These are phyloP conservation scores for Pleurostoma richardsiae DNA, from an alignment of 2,329 filamentous ascomycete genomes.

Conservation along the genomic window DNA sequence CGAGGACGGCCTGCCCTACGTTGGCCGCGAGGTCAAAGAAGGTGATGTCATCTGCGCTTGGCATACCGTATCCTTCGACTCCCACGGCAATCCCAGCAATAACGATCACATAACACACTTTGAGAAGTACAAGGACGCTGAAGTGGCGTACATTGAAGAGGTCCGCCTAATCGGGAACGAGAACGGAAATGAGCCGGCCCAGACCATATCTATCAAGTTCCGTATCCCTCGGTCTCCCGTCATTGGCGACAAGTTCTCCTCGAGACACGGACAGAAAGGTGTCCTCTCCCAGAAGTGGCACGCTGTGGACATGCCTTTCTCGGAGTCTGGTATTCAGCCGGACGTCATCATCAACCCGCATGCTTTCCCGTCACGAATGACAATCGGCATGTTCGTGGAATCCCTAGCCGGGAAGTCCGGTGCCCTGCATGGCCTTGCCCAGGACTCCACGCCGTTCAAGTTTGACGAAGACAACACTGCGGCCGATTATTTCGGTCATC, in stretches of 20 bases:
- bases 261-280: constrained; percentile 96
- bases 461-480: constrained; percentile 92
- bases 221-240: constrained; percentile 84
- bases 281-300: constrained; percentile 97
- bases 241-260: constrained; percentile 99
- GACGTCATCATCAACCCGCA: constrained; percentile 99
- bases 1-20: constrained; percentile 77
- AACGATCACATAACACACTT: constrained; percentile 81
- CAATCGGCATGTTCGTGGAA: constrained; percentile 98
- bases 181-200: constrained; percentile 73
- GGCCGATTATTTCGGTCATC: constrained; percentile 91
- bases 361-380: constrained; percentile 99
- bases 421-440: constrained; percentile 88
- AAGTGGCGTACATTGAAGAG: constrained; percentile 86
- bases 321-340: constrained; percentile 91
- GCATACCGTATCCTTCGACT: constrained; percentile 81
- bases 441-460: constrained; percentile 92
- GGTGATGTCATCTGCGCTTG: constrained; percentile 85
- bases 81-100: constrained; percentile 74
- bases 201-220: constrained; percentile 89
- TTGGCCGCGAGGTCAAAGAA: constrained; percentile 72
- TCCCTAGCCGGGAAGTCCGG: constrained; percentile 93
- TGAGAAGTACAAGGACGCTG: constrained; percentile 90
- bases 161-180: constrained; percentile 87
- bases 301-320: constrained; percentile 89